Evolutionary conservation across 352 stramenopile genomes (phyloP).

Genomic region (Globisporangium okanoganense): DNA sequence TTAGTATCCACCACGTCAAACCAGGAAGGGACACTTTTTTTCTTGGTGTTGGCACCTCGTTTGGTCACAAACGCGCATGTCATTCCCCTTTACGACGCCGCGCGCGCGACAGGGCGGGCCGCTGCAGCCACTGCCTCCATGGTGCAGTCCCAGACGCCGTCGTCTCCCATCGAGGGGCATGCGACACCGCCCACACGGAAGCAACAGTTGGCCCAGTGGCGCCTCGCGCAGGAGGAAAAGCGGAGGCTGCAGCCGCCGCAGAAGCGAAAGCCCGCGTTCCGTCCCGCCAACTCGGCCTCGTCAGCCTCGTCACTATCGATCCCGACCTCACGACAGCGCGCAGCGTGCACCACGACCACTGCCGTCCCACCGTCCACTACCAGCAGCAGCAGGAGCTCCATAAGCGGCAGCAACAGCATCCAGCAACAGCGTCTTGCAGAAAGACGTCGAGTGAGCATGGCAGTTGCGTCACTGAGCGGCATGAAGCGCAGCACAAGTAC

Average conservation of each 20-base stretch:
- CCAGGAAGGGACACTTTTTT: neutral
- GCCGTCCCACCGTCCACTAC: neutral
- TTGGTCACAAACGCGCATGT: neutral
- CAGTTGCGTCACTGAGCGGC: neutral
- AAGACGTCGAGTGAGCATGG: constrained; percentile 1
- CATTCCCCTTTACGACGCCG: neutral
- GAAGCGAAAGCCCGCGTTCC: constrained; percentile 7
- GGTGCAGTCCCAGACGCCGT: constrained; percentile 8
- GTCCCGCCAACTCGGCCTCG: neutral
- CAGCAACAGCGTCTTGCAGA: neutral
- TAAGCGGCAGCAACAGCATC: neutral
- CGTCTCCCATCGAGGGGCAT: constrained; percentile 1
- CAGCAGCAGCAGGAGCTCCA: neutral
- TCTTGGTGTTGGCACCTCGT: neutral
- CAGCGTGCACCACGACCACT: neutral
- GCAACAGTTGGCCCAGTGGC: constrained; percentile 25
- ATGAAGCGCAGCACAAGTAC: neutral
- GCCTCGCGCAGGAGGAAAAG: constrained; percentile 11
- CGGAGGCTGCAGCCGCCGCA: neutral
- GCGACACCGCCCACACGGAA: constrained; percentile 17
- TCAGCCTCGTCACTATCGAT: neutral
- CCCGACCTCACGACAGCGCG: neutral
- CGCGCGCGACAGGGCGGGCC: constrained; percentile 1
- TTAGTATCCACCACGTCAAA: neutral
- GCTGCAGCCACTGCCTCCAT: neutral